These are phyloP conservation scores for Multifurca ochricompacta DNA, from an alignment of 768 basidiomycete species.

Conservation along the genomic window DNA sequence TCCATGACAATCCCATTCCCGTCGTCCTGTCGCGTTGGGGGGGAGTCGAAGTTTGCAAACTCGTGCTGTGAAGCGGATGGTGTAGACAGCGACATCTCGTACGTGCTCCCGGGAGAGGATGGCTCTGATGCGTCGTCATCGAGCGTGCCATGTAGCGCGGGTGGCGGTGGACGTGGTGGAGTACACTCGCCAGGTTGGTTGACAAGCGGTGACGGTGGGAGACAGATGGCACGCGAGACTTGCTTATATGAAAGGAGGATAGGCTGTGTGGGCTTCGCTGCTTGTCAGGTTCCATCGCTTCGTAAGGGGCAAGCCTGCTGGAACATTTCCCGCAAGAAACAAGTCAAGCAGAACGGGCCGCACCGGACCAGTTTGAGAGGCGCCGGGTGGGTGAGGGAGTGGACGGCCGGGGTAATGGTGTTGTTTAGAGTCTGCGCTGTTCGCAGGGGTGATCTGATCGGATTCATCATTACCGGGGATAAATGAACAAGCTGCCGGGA, in stretches of 20 bases:
- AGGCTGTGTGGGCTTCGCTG: not conserved
- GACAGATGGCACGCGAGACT: not conserved
- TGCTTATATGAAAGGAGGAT: not conserved
- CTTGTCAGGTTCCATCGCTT: not conserved
- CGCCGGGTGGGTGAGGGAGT: constrained; percentile 19
- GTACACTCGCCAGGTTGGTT: not conserved
- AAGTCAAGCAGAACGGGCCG: constrained; percentile 13
- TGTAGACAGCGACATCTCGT: constrained; percentile 1
- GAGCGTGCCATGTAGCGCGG: constrained; percentile 1
- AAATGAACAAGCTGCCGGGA: not conserved
- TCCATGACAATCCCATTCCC: not conserved
- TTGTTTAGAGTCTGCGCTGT: too few relatives aligned
- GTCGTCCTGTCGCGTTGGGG: not conserved
- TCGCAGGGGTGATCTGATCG: too few relatives aligned
- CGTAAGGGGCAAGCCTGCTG: not conserved
- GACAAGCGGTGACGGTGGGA: not conserved
- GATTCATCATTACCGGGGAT: not conserved
- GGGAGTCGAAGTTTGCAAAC: constrained; percentile 13
- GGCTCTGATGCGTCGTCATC: constrained; percentile 6
- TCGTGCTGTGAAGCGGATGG: constrained; percentile 3
- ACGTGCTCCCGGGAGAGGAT: constrained; percentile 15
- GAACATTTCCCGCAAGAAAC: constrained; percentile 9
- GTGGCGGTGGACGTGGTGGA: not conserved
- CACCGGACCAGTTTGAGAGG: constrained; percentile 8
- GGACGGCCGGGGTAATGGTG: constrained; percentile 20